These are phyloP conservation scores for Marasmius tenuissimus DNA, from an alignment of 1,284 basidiomycete genomes.

Conservation along the genomic window DNA sequence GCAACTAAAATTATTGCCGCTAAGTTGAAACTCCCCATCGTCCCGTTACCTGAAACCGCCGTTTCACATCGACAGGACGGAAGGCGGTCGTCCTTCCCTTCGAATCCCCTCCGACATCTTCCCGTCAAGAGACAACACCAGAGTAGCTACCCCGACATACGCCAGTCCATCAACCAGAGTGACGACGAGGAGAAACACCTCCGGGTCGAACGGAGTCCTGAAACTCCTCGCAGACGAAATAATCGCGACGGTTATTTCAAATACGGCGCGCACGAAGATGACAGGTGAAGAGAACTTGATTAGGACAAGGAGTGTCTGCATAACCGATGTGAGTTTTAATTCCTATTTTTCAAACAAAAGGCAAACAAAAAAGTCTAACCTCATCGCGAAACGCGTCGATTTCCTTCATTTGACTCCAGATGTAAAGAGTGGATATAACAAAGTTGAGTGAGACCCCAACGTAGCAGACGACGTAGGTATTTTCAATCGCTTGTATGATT, in stretches of 20 bases:
- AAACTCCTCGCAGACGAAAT: not conserved
- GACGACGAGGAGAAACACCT: not conserved
- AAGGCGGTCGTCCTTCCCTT: not conserved
- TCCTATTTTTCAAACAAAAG: not conserved
- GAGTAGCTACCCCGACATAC: not conserved
- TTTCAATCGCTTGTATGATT: not conserved
- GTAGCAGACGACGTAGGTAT: not conserved
- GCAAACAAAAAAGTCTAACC: not conserved
- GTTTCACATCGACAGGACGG: not conserved
- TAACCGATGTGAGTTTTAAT: not conserved
- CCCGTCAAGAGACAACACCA: not conserved
- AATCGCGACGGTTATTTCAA: not conserved
- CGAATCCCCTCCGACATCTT: not conserved
- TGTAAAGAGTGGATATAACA: not conserved
- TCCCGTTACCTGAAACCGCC: not conserved
- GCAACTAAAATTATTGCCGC: no score
- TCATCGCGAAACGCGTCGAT: not conserved
- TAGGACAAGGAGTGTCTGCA: not conserved
- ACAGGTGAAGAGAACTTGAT: not conserved
- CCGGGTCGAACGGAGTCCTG: not conserved
- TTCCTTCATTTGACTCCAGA: not conserved
- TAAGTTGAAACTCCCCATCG: no score
- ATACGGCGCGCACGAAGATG: not conserved
- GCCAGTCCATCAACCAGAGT: not conserved
- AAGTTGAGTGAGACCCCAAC: not conserved